Conservation (phyloP, 2,329 filamentous ascomycete species). For the Nemania sp. region DNA sequence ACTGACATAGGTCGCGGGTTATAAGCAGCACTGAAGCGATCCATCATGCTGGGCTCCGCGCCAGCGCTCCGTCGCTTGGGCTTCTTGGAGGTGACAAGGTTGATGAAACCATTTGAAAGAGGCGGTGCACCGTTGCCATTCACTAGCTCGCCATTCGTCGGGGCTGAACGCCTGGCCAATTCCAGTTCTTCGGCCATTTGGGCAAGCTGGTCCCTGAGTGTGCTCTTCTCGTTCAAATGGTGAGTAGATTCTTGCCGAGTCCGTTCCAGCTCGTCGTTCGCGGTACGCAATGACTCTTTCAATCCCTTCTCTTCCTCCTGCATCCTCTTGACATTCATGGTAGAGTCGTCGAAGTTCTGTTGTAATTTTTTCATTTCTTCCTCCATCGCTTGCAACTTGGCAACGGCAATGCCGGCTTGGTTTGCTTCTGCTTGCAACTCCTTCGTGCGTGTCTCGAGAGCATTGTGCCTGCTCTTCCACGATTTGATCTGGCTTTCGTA, state of each 20-base stretch:
- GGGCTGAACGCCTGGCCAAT: slow-evolving; percentile 75
- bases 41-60: slow-evolving; percentile 79
- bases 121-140: slow-evolving; percentile 65
- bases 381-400: slow-evolving; percentile 87
- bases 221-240: slow-evolving; percentile 83
- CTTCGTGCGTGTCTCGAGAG: slow-evolving; percentile 85
- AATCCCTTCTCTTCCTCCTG: slow-evolving; percentile 91
- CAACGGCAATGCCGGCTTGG: slow-evolving; percentile 93
- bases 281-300: slow-evolving; percentile 77
- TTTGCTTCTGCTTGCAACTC: slow-evolving; percentile 96
- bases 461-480: slow-evolving; percentile 90
- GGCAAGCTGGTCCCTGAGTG: slow-evolving; percentile 82
- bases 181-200: slow-evolving; percentile 94
- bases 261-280: slow-evolving; percentile 79
- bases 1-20: slow-evolving; percentile 96
- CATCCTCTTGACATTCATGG: slow-evolving; percentile 86
- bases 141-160: slow-evolving; percentile 68
- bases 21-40: slow-evolving; percentile 89
- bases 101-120: slow-evolving; percentile 80
- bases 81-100: slow-evolving; percentile 95
- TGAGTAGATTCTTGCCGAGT: slow-evolving; percentile 74
- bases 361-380: slow-evolving; percentile 94
- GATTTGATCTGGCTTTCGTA: slow-evolving; percentile 96
- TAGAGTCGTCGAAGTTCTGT: slow-evolving; percentile 85
- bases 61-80: slow-evolving; percentile 92